Conservation (phyloP, 495 filamentous ascomycete species). For the Patellaria atrata region DNA sequence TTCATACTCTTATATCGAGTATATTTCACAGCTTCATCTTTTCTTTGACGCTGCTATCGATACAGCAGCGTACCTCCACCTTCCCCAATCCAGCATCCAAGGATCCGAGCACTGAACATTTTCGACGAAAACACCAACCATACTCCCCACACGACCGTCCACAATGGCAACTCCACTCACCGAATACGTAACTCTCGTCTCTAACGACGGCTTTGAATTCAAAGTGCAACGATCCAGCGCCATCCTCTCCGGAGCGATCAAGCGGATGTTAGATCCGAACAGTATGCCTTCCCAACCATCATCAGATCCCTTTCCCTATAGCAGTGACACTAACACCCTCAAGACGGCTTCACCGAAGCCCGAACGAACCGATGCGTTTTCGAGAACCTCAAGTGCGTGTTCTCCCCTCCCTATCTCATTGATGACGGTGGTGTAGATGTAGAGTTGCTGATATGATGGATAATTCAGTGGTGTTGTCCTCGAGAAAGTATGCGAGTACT, state of each 20-base stretch:
- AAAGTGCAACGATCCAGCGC: constrained; percentile 66
- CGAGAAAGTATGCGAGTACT: constrained; percentile 25
- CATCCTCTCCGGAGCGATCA: constrained; percentile 60
- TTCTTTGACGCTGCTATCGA: too few species aligned
- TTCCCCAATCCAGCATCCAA: too few species aligned
- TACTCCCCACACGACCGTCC: background rate
- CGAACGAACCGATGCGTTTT: constrained; percentile 49
- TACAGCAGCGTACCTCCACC: too few species aligned
- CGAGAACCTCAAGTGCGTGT: constrained; percentile 55
- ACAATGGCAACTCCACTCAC: constrained; percentile 1
- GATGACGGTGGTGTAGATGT: background rate
- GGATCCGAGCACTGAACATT: too few species aligned
- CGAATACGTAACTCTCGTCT: constrained; percentile 77
- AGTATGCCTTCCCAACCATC: too few species aligned
- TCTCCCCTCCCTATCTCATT: constrained; percentile 9
- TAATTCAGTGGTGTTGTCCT: constrained; percentile 56
- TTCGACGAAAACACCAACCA: background rate
- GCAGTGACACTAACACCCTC: constrained; percentile 1
- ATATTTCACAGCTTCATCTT: too few species aligned
- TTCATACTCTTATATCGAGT: too few species aligned
- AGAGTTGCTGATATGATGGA: background rate
- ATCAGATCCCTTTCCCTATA: constrained; percentile 8
- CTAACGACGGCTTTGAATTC: constrained; percentile 78
- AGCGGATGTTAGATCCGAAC: constrained; percentile 67
- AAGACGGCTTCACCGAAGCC: constrained; percentile 60